A percentile compares a stretch with the other conserved stretches of the same genome.
phyloP scores from a whole-genome alignment of 176 grass and related monocot species.

The Melocanna baccifera region DNA sequence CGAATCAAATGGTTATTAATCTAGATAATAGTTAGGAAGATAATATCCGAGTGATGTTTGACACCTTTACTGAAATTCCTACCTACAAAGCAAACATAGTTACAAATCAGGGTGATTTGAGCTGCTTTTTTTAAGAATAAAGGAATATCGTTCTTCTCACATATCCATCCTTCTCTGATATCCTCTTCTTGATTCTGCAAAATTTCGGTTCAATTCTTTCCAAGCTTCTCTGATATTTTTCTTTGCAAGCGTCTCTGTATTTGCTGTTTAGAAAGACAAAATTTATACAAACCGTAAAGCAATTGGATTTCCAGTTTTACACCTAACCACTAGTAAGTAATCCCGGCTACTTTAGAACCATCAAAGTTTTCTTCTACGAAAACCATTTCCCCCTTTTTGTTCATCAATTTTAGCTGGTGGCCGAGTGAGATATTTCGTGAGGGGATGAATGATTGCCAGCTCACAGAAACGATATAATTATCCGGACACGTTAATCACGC shows the following conservation, averaged over 20 bases:
- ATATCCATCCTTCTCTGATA: not conserved
- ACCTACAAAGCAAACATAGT: not conserved
- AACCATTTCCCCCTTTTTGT: not conserved
- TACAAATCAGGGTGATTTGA: not conserved
- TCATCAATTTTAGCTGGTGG: not conserved
- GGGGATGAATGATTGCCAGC: conserved; percentile 19
- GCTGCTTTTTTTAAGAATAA: not conserved
- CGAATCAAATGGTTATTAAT: too few relatives aligned
- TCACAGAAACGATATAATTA: not conserved
- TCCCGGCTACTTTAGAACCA: too few relatives aligned
- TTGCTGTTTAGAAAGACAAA: not conserved
- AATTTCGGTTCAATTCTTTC: not conserved
- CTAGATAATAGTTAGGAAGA: too few relatives aligned
- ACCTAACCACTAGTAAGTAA: not conserved
- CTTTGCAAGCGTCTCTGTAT: not conserved
- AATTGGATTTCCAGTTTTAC: not conserved
- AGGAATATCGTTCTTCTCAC: not conserved
- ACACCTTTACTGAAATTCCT: not conserved
- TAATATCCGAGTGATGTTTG: too few relatives aligned
- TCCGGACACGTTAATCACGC: conserved; percentile 26
- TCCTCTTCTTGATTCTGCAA: not conserved
- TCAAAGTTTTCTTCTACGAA: not conserved
- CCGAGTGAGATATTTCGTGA: conserved; percentile 32
- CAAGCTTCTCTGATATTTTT: not conserved
- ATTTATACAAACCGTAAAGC: not conserved